phyloP scores from a whole-genome alignment of 108 stramenopile genomes.

The Mediolabrus comicus region DNA sequence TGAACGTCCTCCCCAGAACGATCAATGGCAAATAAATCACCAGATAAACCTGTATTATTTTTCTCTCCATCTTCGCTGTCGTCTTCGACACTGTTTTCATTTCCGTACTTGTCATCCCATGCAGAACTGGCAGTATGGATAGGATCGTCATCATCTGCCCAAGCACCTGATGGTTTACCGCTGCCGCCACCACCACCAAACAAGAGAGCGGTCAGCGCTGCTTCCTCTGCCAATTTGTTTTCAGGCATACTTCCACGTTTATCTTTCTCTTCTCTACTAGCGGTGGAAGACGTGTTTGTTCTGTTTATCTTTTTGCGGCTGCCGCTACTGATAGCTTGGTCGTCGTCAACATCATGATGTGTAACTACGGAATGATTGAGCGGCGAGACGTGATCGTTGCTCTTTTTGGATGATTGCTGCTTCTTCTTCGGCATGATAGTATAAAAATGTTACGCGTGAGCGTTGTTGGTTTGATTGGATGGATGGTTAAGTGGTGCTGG shows the following conservation, averaged over 20 bases:
- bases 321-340: not conserved
- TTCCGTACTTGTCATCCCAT: not conserved
- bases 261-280: not conserved
- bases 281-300: conserved; percentile 4
- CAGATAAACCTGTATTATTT: not conserved
- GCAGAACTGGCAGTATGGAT: not conserved
- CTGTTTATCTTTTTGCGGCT: not conserved
- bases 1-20: conserved; percentile 30
- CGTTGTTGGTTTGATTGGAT: no score
- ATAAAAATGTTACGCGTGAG: no score
- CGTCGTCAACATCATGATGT: no score
- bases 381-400: conserved; percentile 1
- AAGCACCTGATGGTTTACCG: not conserved
- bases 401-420: conserved; percentile 5
- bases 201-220: conserved; percentile 15
- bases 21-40: conserved; percentile 36
- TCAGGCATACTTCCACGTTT: conserved; percentile 6
- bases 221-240: conserved; percentile 22
- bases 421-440: conserved; percentile 1
- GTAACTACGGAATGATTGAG: conserved; percentile 1
- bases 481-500: no score
- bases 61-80: not conserved
- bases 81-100: conserved; percentile 3
- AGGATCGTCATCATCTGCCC: conserved; percentile 11
- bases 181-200: conserved; percentile 29